Evolutionary conservation across 73 alveolate genomes (phyloP).

Genomic region (Paramecium sexaurelia): DNA sequence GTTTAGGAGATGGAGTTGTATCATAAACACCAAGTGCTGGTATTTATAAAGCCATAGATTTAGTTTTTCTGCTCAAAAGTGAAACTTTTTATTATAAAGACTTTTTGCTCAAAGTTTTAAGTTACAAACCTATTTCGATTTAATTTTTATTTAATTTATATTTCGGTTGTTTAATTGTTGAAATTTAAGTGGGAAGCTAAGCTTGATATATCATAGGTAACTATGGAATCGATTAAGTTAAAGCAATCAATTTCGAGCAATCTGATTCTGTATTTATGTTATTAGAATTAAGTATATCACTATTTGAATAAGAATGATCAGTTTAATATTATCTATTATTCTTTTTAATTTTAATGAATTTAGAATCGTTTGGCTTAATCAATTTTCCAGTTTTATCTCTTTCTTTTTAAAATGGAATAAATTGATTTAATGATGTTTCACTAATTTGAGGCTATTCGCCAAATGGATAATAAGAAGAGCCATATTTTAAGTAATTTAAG

Average conservation of each 20-base stretch:
- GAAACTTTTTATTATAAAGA: not conserved
- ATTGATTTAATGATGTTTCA: not conserved
- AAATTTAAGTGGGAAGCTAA: not conserved
- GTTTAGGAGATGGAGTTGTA: not conserved
- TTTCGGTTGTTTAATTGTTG: not conserved
- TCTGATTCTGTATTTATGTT: not conserved
- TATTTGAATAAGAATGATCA: not conserved
- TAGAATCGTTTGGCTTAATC: not conserved
- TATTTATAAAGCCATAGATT: not conserved
- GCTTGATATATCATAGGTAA: not conserved
- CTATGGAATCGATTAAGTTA: not conserved
- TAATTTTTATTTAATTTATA: not conserved
- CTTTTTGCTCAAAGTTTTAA: not conserved
- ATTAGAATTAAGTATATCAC: not conserved
- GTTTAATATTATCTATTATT: not conserved
- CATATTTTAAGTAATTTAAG: not conserved
- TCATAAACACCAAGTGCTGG: conserved; percentile 40
- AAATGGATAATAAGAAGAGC: conserved; percentile 14
- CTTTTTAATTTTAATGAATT: not conserved
- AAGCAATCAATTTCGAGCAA: not conserved
- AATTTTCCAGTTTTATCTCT: conserved; percentile 7
- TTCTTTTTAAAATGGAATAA: conserved; percentile 3
- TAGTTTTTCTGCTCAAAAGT: not conserved
- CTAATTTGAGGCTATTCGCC: not conserved
- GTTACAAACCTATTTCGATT: not conserved